Conservation (phyloP, 805 yeast species). For the Starmerella geochares region DNA sequence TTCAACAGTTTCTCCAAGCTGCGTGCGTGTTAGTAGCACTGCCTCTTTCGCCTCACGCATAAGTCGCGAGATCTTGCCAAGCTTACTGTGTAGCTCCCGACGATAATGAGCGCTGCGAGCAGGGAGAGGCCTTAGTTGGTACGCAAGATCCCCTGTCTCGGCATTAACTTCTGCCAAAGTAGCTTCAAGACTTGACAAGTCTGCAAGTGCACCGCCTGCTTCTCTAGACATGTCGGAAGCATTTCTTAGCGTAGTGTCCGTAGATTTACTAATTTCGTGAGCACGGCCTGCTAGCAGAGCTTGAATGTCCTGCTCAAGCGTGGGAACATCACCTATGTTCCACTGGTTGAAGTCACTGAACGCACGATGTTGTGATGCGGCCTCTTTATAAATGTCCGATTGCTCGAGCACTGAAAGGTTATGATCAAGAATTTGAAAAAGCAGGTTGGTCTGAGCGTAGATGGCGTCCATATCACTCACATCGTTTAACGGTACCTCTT, state of each 20-base stretch:
- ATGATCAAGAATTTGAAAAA: conserved; percentile 23
- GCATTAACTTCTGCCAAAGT: background rate
- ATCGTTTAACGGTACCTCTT: background rate
- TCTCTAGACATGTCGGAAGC: background rate
- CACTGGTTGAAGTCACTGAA: background rate
- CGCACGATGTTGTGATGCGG: background rate
- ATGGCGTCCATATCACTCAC: conserved; percentile 17
- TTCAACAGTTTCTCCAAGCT: background rate
- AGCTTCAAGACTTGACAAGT: background rate
- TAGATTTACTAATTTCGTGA: background rate
- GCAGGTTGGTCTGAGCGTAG: conserved; percentile 19
- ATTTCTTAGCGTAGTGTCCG: too few relatives aligned
- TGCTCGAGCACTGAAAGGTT: conserved; percentile 16
- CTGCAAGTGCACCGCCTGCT: background rate
- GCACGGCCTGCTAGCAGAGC: background rate
- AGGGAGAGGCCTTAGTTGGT: conserved; percentile 13
- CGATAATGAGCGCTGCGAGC: background rate
- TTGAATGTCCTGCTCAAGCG: background rate
- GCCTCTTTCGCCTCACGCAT: background rate
- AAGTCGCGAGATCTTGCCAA: background rate
- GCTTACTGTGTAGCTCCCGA: background rate
- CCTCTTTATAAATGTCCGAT: background rate
- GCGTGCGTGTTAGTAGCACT: conserved; percentile 3
- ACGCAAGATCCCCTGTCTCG: conserved; percentile 6
- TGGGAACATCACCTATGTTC: background rate